Evolutionary conservation across 352 stramenopile species (phyloP), one percentile per base, ranked within the genome.

Genomic region (Globisporangium canariense): DNA sequence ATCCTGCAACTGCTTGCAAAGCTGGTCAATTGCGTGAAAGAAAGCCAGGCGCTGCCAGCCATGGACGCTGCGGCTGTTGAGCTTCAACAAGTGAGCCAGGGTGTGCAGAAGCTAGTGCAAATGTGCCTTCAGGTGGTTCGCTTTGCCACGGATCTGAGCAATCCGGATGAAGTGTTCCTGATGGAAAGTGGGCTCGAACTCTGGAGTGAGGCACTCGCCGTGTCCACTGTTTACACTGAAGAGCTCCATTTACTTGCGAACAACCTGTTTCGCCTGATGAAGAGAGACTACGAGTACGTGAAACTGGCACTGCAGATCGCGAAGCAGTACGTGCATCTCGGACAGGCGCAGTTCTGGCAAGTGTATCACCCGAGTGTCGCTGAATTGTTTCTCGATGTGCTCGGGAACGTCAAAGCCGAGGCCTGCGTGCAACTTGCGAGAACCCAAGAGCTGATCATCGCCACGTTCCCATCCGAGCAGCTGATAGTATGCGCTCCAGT

Each of bases 151-250:
- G 84, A 96, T 59, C 66, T 91, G 40, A 77, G 75, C 58, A 91
- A 96, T 55, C 83, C 86, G 8, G 85, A 96, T 52, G 76, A 91
- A 58, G 82, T 96, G 25, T 94, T 91, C 47, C 71, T 94, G 14
- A 94, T 96, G 83, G 86, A 96, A 55, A 88, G 70, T 65, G 88
- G 86, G 1, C 60, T 94, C 18, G 81, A 89, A 53, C 68, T 94
- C 4, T 94, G 88, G 88, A 76, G 66, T 34, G 73, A 86, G 55
- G 76, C 78, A 10, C 68, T 90, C 9, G 68, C 77, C 16, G 73
- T 88, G 49, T 73, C 73, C 1, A 71, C 69, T 1, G 56, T 67
- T 14, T 94, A 96, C 72, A 84, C 74, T 0, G 77, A 89, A 59
- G 74, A 86, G 49, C 75, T 94, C 1, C 86, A 94, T 49, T 13